phyloP scores from a whole-genome alignment of 306 rosid genomes.

The Sesbania bispinosa region DNA sequence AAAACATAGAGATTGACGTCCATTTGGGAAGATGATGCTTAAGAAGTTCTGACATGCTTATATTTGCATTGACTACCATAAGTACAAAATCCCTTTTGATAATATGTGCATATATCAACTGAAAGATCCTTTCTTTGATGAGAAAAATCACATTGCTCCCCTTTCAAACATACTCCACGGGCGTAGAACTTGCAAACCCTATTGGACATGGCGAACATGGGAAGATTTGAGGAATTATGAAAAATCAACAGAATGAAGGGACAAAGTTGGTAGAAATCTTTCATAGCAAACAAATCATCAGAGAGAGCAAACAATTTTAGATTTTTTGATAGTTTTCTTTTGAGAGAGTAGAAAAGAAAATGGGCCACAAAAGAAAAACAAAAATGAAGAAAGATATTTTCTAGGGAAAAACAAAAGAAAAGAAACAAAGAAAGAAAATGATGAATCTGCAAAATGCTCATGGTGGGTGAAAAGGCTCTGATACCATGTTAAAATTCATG shows the following conservation, averaged over 20 bases:
- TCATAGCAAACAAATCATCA: too few relatives aligned
- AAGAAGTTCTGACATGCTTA: constrained; percentile 66
- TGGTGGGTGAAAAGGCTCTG: too few relatives aligned
- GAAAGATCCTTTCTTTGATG: constrained; percentile 68
- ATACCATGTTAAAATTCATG: too few relatives aligned
- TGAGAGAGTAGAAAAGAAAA: too few relatives aligned
- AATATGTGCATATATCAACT: constrained; percentile 61
- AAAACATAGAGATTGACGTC: constrained; percentile 33
- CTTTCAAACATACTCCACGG: constrained; percentile 83
- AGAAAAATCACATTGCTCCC: constrained; percentile 78
- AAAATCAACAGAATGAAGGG: neutral
- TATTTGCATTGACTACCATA: constrained; percentile 89
- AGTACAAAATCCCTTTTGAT: constrained; percentile 70
- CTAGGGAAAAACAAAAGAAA: too few relatives aligned
- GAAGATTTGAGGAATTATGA: neutral
- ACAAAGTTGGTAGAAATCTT: too few relatives aligned
- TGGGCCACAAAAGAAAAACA: too few relatives aligned
- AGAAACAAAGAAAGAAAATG: too few relatives aligned
- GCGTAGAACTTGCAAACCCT: constrained; percentile 82
- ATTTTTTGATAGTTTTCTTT: too few relatives aligned
- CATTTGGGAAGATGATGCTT: constrained; percentile 40
- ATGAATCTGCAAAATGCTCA: too few relatives aligned
- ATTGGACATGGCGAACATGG: constrained; percentile 48
- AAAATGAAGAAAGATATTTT: too few relatives aligned
- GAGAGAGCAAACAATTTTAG: too few relatives aligned